Evolutionary conservation across 768 basidiomycete genomes (phyloP), one percentile per base, ranked within the genome.

Genomic region (Tephrocybe sp.): DNA sequence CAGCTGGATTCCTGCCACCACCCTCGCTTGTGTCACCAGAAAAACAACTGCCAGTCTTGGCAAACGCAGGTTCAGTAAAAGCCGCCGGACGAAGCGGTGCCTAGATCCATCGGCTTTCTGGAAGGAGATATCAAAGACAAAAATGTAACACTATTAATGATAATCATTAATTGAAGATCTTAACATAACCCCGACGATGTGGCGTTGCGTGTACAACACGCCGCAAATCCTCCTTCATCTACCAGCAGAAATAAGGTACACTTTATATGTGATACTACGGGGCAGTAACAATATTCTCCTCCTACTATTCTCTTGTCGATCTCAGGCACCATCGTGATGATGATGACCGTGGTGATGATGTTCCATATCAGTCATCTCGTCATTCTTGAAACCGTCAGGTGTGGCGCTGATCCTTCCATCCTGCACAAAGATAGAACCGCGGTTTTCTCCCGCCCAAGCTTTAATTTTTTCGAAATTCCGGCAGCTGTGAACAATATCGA

Each of bases 1-100:
- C 79, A 3, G 92, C 88, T 4, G 88, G 72, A 5, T 98, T 98
- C 74, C 71, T 99, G 43, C 80, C 83, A 5, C 58, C 72, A 5
- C 84, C 90, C 4, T 65, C 72, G 9, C 51, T 60, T 9, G 31
- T 56, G 1, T 58, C 59, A 3, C 68, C 75, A 24, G 64, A 67
- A 44, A 81, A 77, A 61, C 47, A 56, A 6, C 63, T 89, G 22
- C 87, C 88, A 4, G 59, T 61, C 44, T 59, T 89, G 47, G 62
- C 47, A 1, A 67, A 68, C 47, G 39, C 59, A 7, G 68, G 72
- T 1, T 59, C 62, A 4, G 75, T 81, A 45, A 86, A 76, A 57
- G 87, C 89, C 2, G 80, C 87, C 27, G 89, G 88, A 6, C 71
- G 88, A 24, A 89, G 82, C 60, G 86, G 87, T 1, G 58, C 67